Evolutionary conservation across 2,329 filamentous ascomycete genomes (phyloP).

Genomic region (Cladosporium colombiae): DNA sequence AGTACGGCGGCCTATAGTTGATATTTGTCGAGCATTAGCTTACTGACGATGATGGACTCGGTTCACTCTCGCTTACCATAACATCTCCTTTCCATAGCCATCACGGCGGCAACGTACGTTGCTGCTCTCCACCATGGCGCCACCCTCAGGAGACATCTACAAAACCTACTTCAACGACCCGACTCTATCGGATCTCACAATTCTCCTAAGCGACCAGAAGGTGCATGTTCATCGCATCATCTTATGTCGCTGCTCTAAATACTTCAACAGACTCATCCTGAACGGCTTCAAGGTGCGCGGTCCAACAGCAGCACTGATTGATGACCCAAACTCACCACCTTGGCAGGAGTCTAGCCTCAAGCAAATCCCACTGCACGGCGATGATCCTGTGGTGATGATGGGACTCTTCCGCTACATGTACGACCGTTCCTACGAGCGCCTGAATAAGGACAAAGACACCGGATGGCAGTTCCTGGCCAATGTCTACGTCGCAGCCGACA

Average conservation of each 20-base stretch:
- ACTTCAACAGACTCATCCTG: background rate
- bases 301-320: background rate
- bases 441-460: background rate
- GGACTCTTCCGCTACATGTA: background rate
- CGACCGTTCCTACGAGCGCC: background rate
- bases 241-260: background rate
- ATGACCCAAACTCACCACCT: background rate
- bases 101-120: background rate
- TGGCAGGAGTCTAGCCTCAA: background rate
- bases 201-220: background rate
- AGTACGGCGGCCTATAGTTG: too few relatives aligned
- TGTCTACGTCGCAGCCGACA: background rate
- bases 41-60: too few relatives aligned
- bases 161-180: background rate
- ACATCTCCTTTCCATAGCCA: background rate
- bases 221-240: background rate
- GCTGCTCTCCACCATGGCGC: background rate
- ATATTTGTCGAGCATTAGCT: too few relatives aligned
- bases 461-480: background rate
- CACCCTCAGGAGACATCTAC: background rate
- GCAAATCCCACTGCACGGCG: background rate
- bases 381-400: background rate
- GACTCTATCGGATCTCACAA: background rate
- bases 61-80: background rate
- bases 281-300: background rate